Evolutionary conservation across 2,329 filamentous ascomycete genomes (phyloP).

Genomic region (Malbranchea zuffiana): DNA sequence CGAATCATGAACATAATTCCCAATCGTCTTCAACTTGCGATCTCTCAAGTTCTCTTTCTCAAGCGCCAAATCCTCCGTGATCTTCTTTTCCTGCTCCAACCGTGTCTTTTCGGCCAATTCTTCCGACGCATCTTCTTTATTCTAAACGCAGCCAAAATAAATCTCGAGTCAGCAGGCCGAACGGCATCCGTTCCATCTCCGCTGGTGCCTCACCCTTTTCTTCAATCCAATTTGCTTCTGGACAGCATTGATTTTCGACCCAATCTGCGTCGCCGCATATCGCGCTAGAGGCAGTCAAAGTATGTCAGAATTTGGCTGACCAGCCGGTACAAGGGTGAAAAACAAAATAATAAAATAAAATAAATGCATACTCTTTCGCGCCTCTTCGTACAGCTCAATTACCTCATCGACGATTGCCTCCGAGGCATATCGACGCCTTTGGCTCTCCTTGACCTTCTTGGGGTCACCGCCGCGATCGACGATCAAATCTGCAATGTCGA

Average conservation of each 20-base stretch:
- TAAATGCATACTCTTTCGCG: constrained; percentile 53
- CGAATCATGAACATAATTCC: constrained; percentile 82
- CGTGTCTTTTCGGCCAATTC: constrained; percentile 67
- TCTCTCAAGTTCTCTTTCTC: constrained; percentile 66
- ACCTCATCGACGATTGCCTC: constrained; percentile 85
- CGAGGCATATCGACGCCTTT: constrained; percentile 67
- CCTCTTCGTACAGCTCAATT: constrained; percentile 75
- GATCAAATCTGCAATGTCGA: constrained; percentile 70
- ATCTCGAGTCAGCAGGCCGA: background rate
- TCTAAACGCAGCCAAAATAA: constrained; percentile 32
- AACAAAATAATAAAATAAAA: background rate
- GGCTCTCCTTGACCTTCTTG: constrained; percentile 82
- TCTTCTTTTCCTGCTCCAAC: constrained; percentile 72
- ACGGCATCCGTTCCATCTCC: background rate
- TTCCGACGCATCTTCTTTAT: constrained; percentile 76
- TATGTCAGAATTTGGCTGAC: constrained; percentile 1
- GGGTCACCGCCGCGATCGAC: constrained; percentile 82
- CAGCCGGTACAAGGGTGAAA: constrained; percentile 1
- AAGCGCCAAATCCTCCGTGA: constrained; percentile 59
- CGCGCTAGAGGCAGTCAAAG: constrained; percentile 41
- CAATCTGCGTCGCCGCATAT: constrained; percentile 69
- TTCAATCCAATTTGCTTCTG: constrained; percentile 85
- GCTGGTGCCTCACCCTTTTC: constrained; percentile 56
- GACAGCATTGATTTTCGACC: constrained; percentile 72
- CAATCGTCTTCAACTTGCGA: constrained; percentile 71